These are phyloP conservation scores for Colletotrichum sp. DNA, from an alignment of 2,329 filamentous ascomycete genomes.

Conservation along the genomic window DNA sequence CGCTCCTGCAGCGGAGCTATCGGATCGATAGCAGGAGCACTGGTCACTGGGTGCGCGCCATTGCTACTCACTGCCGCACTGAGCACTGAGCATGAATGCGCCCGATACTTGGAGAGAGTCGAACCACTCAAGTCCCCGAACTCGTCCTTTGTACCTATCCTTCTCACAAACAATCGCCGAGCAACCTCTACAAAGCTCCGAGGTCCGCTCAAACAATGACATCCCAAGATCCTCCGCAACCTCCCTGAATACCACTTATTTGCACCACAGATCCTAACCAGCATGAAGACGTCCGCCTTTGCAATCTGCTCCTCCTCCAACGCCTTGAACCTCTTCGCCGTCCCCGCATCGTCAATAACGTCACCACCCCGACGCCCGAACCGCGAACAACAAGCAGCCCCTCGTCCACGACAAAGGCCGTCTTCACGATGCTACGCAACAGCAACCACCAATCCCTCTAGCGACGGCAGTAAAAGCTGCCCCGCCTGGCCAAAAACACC, in stretches of 20 bases:
- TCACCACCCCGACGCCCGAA: slow-evolving; percentile 21
- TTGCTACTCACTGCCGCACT: background rate
- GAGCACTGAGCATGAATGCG: slow-evolving; percentile 14
- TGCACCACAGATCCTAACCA: background rate
- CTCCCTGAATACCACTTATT: slow-evolving; percentile 3
- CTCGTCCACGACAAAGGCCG: background rate
- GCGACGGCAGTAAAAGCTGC: background rate
- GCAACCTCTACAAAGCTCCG: background rate
- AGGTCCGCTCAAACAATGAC: background rate
- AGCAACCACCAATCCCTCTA: background rate
- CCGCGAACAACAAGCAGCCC: background rate
- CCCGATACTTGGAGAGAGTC: background rate
- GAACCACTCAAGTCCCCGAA: background rate
- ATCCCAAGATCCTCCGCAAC: background rate
- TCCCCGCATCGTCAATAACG: slow-evolving; percentile 25
- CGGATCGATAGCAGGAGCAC: slow-evolving; percentile 6
- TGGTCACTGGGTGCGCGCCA: background rate
- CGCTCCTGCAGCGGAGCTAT: slow-evolving; percentile 12
- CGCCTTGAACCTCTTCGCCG: slow-evolving; percentile 18
- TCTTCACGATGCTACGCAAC: slow-evolving; percentile 10
- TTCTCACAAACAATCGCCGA: background rate
- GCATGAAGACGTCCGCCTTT: slow-evolving; percentile 13
- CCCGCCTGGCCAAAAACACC: slow-evolving; percentile 51
- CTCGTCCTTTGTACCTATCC: background rate
- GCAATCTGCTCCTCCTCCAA: slow-evolving; percentile 14